Conservation (phyloP, 805 yeast genomes). For the Starmerella gropengiesseri region DNA sequence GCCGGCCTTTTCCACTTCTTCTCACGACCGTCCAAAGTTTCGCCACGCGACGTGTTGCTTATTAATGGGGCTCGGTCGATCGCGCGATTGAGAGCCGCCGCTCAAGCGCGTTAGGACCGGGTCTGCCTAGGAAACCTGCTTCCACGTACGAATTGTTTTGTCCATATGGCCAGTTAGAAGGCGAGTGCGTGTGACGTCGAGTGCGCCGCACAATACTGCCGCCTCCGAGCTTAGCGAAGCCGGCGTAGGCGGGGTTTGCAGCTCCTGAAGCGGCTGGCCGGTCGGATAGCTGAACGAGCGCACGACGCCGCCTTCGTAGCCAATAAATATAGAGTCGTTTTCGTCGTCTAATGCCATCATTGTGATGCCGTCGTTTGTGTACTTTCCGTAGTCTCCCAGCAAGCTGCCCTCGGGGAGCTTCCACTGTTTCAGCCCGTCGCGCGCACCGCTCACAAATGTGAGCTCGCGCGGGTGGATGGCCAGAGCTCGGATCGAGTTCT, state of each 20-base stretch:
- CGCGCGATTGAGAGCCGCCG: too few relatives aligned
- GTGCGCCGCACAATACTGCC: constrained; percentile 58
- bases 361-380: constrained; percentile 29
- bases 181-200: constrained; percentile 71
- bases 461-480: constrained; percentile 55
- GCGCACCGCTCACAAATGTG: constrained; percentile 70
- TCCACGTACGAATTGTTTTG: constrained; percentile 57
- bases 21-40: too few relatives aligned
- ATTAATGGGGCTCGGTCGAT: too few relatives aligned
- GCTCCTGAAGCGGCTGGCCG: constrained; percentile 50
- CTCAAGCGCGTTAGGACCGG: too few relatives aligned
- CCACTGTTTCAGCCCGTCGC: constrained; percentile 80
- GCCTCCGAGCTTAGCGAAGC: not conserved
- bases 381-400: constrained; percentile 44
- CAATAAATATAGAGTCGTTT: constrained; percentile 52
- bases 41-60: too few relatives aligned
- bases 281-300: constrained; percentile 67
- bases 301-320: constrained; percentile 73
- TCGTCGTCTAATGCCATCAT: constrained; percentile 43
- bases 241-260: constrained; percentile 39
- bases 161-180: constrained; percentile 85
- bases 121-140: too few relatives aligned
- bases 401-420: constrained; percentile 64
- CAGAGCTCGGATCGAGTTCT: constrained; percentile 67
- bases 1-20: too few relatives aligned